Evolutionary conservation across 2,329 filamentous ascomycete species (phyloP), one percentile per base, ranked within the genome.

Genomic region (Calonectria fujianensis): DNA sequence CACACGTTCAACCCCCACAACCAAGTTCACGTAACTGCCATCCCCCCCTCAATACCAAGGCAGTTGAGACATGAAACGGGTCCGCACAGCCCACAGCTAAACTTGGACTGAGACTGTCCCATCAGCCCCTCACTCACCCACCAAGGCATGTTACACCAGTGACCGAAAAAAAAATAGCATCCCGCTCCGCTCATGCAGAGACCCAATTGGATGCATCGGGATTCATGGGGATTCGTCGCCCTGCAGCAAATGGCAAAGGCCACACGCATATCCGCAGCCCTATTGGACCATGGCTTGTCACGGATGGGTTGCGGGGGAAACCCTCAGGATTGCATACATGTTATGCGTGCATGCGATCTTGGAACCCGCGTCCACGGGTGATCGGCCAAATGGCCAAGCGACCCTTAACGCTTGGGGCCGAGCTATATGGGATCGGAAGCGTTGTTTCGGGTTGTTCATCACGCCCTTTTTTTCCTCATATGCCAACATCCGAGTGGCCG

Each of bases 191-290:
- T 77, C 73, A 52, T 51, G 48, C 66, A 70, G 41, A 35, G 24
- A n/a, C 41, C 79, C 77, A 80, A 80, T 81, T 79, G 77, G 77
- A 77, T 78, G 13, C 13, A 45, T 73, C 63, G 72, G 74, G 73
- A 51, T 69, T 76, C 72, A 74, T 73, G 71, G 57, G 59, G 67
- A 78, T 76, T 80, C 52, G 69, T 75, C 72, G 72, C 72, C 73
- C 74, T 78, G 71, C 72, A 76, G 74, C 70, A 74, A 74, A 74
- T 73, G 76, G 70, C 72, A 75, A 74, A 73, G 41, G 71, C 64
- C 72, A 72, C 75, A 68, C 66, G 52, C 41, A 20, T 65, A 64
- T 73, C 41, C 45, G 41, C 29, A 50, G 20, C 35, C 37, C 48
- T 50, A 74, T 74, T 74, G 72, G 72, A 20, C 61, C 71, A 24